Conservation (phyloP, 2,329 filamentous ascomycete species). For the Magnaporthiopsis poae region DNA sequence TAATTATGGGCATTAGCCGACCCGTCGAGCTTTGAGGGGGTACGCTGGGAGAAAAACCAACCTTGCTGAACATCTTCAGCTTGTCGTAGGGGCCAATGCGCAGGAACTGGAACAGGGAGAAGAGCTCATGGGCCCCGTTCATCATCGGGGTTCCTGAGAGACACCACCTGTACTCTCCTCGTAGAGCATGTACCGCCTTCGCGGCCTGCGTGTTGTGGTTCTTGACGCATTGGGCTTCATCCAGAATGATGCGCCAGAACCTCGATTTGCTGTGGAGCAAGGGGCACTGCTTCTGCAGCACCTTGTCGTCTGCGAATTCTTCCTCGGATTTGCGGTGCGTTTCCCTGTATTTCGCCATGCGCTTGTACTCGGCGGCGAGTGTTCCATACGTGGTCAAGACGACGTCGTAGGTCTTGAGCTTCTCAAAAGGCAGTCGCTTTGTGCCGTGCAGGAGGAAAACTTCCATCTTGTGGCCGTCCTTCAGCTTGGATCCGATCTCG, state of each 20-base stretch:
- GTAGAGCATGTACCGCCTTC: conserved; percentile 48
- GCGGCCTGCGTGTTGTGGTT: conserved; percentile 56
- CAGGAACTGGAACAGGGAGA: conserved; percentile 67
- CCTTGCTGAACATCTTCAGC: conserved; percentile 49
- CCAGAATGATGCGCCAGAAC: conserved; percentile 64
- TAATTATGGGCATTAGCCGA: conserved; percentile 10
- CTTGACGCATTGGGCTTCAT: conserved; percentile 76
- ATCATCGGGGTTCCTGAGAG: conserved; percentile 81
- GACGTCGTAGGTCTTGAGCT: conserved; percentile 59
- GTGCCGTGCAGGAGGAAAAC: conserved; percentile 60
- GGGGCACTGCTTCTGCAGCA: conserved; percentile 34
- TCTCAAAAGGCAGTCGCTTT: conserved; percentile 48
- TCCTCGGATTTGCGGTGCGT: conserved; percentile 20
- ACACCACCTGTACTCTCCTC: conserved; percentile 57
- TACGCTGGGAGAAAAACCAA: conserved; percentile 22
- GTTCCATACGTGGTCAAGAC: conserved; percentile 74
- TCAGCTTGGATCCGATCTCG: conserved; percentile 65
- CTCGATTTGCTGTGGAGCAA: conserved; percentile 49
- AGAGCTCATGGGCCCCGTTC: conserved; percentile 72
- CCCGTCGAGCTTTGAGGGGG: conserved; percentile 10
- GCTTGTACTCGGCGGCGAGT: conserved; percentile 56
- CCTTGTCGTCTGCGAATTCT: conserved; percentile 19
- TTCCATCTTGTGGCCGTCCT: conserved; percentile 45
- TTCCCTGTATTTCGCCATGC: conserved; percentile 43
- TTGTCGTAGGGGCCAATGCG: conserved; percentile 65